Evolutionary conservation across 2,329 filamentous ascomycete genomes (phyloP), one percentile per base, ranked within the genome.

Genomic region (Graphilbum fragrans): DNA sequence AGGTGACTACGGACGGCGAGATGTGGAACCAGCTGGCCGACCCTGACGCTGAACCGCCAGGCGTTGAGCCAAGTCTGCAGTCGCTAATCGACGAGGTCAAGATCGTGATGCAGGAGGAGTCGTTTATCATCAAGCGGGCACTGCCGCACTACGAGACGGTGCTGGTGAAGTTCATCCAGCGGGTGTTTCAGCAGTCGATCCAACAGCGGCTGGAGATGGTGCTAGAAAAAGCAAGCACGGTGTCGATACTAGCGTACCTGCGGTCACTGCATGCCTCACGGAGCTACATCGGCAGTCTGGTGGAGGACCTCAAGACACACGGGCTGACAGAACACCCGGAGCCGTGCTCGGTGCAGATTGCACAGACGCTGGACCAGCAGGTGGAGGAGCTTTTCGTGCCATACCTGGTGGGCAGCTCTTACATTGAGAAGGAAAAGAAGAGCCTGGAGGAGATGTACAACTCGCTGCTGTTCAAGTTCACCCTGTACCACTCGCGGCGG

Each of bases 91-190:
- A 96, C 52, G 92, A 98, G 59, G 88, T 96, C 53, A 86, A 83
- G 59, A 82, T 95, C 36, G 86, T 95, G 36, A 87, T 96, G 61
- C 90, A 96, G 57, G 90, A 96, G 54, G 92, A 98, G 56, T 95
- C 90, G 10, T 85, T 86, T 50, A 94, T 95, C 58, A 96, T 98
- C 58, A 94, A 92, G 60, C 78, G 87, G 39, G 90, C 92, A 0
- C 98, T 98, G 55, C 92, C 92, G 1, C 95, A 88, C 58, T 90
- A 94, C 52, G 92, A 98, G 53, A 88, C 90, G 45, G 92, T 98
- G 1, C 66, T 98, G 39, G 80, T 80, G 49, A 90, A 90, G 52
- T 98, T 98, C 53, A 72, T 98, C 39, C 92, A 98, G 60, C 76
- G 92, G 50, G 82, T 98, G 11, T 98, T 98, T 55, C 92, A 98